phyloP scores from a whole-genome alignment of 2,329 filamentous ascomycete genomes.

The Penicillium rolfsii region DNA sequence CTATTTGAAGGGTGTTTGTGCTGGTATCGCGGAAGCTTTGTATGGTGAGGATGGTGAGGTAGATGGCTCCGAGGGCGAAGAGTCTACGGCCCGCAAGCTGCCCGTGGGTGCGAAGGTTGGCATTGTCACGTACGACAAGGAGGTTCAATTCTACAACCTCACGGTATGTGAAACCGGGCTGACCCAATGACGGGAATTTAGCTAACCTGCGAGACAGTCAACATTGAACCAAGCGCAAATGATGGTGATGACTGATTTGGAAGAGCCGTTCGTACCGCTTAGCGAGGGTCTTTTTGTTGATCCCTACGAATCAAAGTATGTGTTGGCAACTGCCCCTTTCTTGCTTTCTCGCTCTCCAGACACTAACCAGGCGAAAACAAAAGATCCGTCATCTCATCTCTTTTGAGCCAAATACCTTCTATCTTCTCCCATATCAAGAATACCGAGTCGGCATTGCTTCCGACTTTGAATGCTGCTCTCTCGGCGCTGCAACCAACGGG shows the following conservation, averaged over 20 bases:
- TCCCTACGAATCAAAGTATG: constrained; percentile 79
- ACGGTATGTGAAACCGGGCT: constrained; percentile 60
- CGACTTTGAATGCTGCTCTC: constrained; percentile 79
- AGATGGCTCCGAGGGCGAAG: constrained; percentile 56
- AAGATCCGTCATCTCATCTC: constrained; percentile 76
- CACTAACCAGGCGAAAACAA: constrained; percentile 30
- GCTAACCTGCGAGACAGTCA: constrained; percentile 54
- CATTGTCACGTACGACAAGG: constrained; percentile 94
- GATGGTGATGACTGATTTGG: constrained; percentile 97
- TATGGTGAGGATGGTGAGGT: constrained; percentile 69
- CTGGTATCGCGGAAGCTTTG: constrained; percentile 80
- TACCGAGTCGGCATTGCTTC: constrained; percentile 84
- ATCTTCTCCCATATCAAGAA: constrained; percentile 89
- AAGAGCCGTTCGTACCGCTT: constrained; percentile 92
- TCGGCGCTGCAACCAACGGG: constrained; percentile 84
- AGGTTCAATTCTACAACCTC: constrained; percentile 97
- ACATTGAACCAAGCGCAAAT: constrained; percentile 87
- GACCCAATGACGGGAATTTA: constrained; percentile 15
- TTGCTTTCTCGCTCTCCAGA: neutral
- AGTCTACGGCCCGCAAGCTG: constrained; percentile 59
- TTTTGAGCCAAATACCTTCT: constrained; percentile 79
- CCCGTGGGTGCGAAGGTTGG: constrained; percentile 84
- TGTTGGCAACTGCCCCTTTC: neutral
- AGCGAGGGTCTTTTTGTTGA: constrained; percentile 94
- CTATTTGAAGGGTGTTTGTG: constrained; percentile 86